A percentile compares a stretch with the other conserved stretches of the same genome.
phyloP scores from a whole-genome alignment of 768 basidiomycete species.

The Mycena haematopus region DNA sequence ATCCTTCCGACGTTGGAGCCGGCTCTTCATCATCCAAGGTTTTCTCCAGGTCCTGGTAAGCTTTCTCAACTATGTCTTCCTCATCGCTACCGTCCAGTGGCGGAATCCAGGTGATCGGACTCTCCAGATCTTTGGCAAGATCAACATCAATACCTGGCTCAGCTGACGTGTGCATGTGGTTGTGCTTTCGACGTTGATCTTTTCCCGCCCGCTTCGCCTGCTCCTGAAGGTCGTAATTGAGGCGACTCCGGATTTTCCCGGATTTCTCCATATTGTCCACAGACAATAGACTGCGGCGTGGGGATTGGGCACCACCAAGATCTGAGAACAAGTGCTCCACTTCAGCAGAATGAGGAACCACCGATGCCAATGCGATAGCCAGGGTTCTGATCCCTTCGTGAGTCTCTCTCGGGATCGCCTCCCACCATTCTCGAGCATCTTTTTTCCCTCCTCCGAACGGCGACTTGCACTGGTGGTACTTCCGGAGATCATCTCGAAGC shows the following conservation, averaged over 20 bases:
- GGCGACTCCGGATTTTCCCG: slow-evolving; percentile 28
- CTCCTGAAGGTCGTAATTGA: slow-evolving; percentile 3
- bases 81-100: too few relatives aligned
- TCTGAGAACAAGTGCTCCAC: slow-evolving; percentile 34
- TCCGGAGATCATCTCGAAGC: slow-evolving; percentile 34
- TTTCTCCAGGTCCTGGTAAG: too few relatives aligned
- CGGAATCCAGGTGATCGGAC: too few relatives aligned
- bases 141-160: too few relatives aligned
- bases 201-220: background rate
- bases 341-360: slow-evolving; percentile 34
- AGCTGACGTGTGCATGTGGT: too few relatives aligned
- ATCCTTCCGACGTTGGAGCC: too few relatives aligned
- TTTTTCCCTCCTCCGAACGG: slow-evolving; percentile 33
- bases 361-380: slow-evolving; percentile 23
- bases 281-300: slow-evolving; percentile 28
- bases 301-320: slow-evolving; percentile 29
- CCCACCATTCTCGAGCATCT: slow-evolving; percentile 38
- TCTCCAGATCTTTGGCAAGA: too few relatives aligned
- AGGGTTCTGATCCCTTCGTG: slow-evolving; percentile 22
- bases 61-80: too few relatives aligned
- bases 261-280: slow-evolving; percentile 28
- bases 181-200: too few relatives aligned
- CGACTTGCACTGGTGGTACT: slow-evolving; percentile 30
- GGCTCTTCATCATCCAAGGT: too few relatives aligned
- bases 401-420: slow-evolving; percentile 25